These are phyloP conservation scores for Penicillium salamii DNA, from an alignment of 495 filamentous ascomycete genomes.

Conservation along the genomic window DNA sequence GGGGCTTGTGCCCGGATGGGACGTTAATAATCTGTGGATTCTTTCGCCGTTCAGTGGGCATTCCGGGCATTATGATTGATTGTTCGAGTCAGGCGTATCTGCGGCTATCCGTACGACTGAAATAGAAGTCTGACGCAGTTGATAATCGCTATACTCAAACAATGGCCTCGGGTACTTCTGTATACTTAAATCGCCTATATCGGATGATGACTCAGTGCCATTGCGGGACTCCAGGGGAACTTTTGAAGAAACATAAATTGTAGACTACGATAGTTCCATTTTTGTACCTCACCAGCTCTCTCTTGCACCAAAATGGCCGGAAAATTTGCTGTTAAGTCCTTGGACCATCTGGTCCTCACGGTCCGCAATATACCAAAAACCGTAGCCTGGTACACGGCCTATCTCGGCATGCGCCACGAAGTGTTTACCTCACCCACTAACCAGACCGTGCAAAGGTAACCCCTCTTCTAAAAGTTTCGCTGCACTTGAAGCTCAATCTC, in stretches of 20 bases:
- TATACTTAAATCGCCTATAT: neutral
- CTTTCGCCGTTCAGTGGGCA: no score
- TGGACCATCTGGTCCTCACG: slow-evolving; percentile 55
- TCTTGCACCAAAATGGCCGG: slow-evolving; percentile 10
- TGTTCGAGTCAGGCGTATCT: no score
- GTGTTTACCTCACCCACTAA: slow-evolving; percentile 37
- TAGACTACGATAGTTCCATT: neutral
- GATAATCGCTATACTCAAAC: neutral
- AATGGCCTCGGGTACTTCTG: neutral
- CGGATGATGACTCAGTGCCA: slow-evolving; percentile 1
- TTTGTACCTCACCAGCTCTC: neutral
- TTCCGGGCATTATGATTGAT: no score
- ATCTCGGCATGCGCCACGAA: slow-evolving; percentile 50
- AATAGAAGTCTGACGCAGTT: no score
- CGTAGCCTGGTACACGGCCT: slow-evolving; percentile 45
- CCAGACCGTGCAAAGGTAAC: slow-evolving; percentile 28
- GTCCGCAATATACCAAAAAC: slow-evolving; percentile 43
- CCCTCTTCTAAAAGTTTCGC: neutral
- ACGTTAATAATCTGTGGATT: neutral
- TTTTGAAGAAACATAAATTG: neutral
- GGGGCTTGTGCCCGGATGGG: no score
- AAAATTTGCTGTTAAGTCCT: slow-evolving; percentile 34
- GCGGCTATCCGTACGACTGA: no score
- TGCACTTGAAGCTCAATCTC: no score
- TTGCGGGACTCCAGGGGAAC: neutral